Percentiles rank a stretch among this genome's conserved stretches.
Evolutionary conservation across 148 eudicot genomes (phyloP).

Genomic region (Rhododendron griersonianum): DNA sequence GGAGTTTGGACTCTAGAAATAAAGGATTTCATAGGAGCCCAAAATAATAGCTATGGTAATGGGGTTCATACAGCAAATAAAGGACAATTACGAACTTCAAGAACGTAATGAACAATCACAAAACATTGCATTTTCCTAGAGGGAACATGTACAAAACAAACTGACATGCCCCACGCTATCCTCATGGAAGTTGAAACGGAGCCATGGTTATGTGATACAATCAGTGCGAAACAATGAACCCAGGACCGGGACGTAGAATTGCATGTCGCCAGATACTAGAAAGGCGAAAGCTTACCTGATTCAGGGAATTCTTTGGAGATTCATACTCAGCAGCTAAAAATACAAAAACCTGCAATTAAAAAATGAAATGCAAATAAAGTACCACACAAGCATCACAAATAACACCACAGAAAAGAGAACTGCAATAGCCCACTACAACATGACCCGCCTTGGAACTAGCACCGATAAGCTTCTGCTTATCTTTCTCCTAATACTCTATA

Average conservation of each 20-base stretch:
- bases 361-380: constrained; percentile 6
- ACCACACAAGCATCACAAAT: neutral
- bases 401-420: neutral
- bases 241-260: neutral
- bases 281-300: constrained; percentile 51
- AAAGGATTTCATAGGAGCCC: too few relatives aligned
- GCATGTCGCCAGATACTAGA: neutral
- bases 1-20: too few relatives aligned
- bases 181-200: neutral
- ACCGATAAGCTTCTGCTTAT: neutral
- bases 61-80: too few relatives aligned
- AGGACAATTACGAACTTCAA: neutral
- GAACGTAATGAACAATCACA: neutral
- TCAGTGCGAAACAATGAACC: neutral
- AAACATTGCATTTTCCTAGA: neutral
- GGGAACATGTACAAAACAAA: neutral
- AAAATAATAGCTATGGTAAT: too few relatives aligned
- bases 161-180: neutral
- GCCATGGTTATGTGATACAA: neutral
- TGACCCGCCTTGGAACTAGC: neutral
- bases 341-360: constrained; percentile 70
- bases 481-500: neutral
- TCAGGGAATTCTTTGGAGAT: constrained; percentile 65
- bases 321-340: constrained; percentile 92
- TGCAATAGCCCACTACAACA: neutral